A percentile compares a stretch with the other conserved stretches of the same genome.
phyloP scores from a whole-genome alignment of 1,139 yeast species.

The Hemisphaericaspora subhashii region DNA sequence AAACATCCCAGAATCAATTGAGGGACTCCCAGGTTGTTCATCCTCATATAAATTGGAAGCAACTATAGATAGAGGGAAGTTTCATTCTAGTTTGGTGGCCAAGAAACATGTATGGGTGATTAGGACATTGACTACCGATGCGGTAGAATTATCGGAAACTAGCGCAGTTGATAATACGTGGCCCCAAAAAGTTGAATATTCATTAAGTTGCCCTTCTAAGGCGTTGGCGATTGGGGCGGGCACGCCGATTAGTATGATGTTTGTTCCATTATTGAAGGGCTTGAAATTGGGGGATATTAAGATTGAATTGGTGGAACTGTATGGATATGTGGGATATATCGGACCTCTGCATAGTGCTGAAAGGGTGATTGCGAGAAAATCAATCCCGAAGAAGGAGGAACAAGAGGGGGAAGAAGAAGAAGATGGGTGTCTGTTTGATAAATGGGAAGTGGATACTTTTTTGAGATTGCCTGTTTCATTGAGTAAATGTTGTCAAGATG shows the following conservation, averaged over 20 bases:
- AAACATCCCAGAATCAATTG: constrained; percentile 80
- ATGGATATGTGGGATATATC: constrained; percentile 58
- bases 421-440: constrained; percentile 54
- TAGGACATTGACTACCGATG: constrained; percentile 86
- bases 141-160: constrained; percentile 86
- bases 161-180: constrained; percentile 94
- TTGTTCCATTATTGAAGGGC: constrained; percentile 84
- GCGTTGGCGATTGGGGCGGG: constrained; percentile 90
- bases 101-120: constrained; percentile 78
- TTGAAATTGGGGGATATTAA: constrained; percentile 70
- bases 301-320: constrained; percentile 65
- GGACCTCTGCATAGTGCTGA: constrained; percentile 62
- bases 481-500: constrained; percentile 80
- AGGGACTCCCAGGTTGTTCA: constrained; percentile 84
- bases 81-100: constrained; percentile 61
- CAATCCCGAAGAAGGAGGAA: constrained; percentile 28
- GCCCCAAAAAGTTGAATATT: constrained; percentile 93
- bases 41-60: constrained; percentile 80
- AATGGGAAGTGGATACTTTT: constrained; percentile 71
- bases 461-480: constrained; percentile 70
- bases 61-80: constrained; percentile 78
- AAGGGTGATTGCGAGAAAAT: constrained; percentile 47
- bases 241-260: constrained; percentile 64
- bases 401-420: constrained; percentile 26
- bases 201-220: constrained; percentile 80